Evolutionary conservation across 768 basidiomycete species (phyloP).

Genomic region (Nevesoporus exiguus): DNA sequence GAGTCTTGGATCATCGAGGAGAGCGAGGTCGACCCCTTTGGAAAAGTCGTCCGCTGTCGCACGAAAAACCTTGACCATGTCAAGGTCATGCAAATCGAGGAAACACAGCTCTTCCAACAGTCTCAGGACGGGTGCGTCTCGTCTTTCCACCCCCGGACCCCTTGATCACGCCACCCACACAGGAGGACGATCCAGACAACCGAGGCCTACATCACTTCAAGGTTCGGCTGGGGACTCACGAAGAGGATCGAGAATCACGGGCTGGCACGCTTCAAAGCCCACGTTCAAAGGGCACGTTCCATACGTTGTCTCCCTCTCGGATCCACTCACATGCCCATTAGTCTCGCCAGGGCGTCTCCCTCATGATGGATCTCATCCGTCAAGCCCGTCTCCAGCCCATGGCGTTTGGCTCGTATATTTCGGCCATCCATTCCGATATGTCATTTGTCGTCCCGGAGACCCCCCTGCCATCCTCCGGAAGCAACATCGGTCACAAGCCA

Average conservation of each 20-base stretch:
- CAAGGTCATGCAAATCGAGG: slow-evolving; percentile 91
- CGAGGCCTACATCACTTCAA: slow-evolving; percentile 82
- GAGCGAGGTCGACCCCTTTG: slow-evolving; percentile 86
- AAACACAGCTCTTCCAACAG: slow-evolving; percentile 71
- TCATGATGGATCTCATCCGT: slow-evolving; percentile 75
- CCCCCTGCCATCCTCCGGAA: slow-evolving; percentile 14
- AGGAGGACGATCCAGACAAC: slow-evolving; percentile 84
- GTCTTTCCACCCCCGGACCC: background rate
- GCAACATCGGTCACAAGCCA: slow-evolving; percentile 15
- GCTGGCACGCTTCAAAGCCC: slow-evolving; percentile 78
- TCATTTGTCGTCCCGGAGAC: slow-evolving; percentile 26
- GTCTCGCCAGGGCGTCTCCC: slow-evolving; percentile 86
- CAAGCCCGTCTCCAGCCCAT: slow-evolving; percentile 65
- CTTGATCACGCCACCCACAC: slow-evolving; percentile 6
- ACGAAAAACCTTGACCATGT: slow-evolving; percentile 93
- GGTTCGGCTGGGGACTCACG: slow-evolving; percentile 88
- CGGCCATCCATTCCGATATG: slow-evolving; percentile 32
- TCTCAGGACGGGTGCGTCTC: slow-evolving; percentile 61
- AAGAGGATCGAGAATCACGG: slow-evolving; percentile 86
- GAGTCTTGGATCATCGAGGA: slow-evolving; percentile 96
- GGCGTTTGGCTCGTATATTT: slow-evolving; percentile 38
- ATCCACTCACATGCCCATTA: slow-evolving; percentile 27
- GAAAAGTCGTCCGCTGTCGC: slow-evolving; percentile 68
- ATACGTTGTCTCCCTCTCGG: background rate
- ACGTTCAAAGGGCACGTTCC: slow-evolving; percentile 71